Percentiles rank a stretch among this genome's conserved stretches.
phyloP scores from a whole-genome alignment of 2,329 filamentous ascomycete genomes.

The Fusarium penzigii region DNA sequence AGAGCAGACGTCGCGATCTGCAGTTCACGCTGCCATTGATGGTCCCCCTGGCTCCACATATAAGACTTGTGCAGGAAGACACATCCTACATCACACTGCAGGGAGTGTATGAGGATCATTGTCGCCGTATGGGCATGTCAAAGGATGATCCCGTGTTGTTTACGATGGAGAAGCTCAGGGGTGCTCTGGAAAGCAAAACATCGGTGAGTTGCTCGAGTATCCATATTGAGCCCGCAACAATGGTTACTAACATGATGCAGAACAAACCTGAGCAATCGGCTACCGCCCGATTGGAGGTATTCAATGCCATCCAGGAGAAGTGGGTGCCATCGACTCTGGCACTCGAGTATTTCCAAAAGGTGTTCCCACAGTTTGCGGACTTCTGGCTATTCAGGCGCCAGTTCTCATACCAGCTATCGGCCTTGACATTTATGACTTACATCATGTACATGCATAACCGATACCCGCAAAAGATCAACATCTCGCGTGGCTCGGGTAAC shows the following conservation, averaged over 20 bases:
- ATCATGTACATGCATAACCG: constrained; percentile 96
- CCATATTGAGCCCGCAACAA: background rate
- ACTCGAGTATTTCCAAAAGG: constrained; percentile 85
- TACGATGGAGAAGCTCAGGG: constrained; percentile 90
- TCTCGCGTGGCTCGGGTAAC: constrained; percentile 83
- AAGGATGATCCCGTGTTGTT: constrained; percentile 96
- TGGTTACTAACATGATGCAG: constrained; percentile 40
- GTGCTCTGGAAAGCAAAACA: constrained; percentile 69
- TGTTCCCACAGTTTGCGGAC: constrained; percentile 85
- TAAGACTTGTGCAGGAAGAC: constrained; percentile 94
- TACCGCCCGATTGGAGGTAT: constrained; percentile 83
- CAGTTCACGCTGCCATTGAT: constrained; percentile 96
- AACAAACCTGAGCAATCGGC: constrained; percentile 69
- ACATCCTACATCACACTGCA: constrained; percentile 92
- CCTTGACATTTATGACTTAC: constrained; percentile 98
- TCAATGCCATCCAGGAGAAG: constrained; percentile 90
- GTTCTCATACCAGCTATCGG: constrained; percentile 93
- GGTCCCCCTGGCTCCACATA: constrained; percentile 91
- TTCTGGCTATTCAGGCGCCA: constrained; percentile 99
- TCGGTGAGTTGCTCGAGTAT: constrained; percentile 44
- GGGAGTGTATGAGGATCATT: constrained; percentile 95
- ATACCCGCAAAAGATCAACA: constrained; percentile 93
- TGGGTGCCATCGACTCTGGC: constrained; percentile 83
- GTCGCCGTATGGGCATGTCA: constrained; percentile 78
- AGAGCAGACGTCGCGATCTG: constrained; percentile 87